Base-by-base conservation (phyloP, 148 eudicot genomes). In the Simmondsia chinensis region DNA sequence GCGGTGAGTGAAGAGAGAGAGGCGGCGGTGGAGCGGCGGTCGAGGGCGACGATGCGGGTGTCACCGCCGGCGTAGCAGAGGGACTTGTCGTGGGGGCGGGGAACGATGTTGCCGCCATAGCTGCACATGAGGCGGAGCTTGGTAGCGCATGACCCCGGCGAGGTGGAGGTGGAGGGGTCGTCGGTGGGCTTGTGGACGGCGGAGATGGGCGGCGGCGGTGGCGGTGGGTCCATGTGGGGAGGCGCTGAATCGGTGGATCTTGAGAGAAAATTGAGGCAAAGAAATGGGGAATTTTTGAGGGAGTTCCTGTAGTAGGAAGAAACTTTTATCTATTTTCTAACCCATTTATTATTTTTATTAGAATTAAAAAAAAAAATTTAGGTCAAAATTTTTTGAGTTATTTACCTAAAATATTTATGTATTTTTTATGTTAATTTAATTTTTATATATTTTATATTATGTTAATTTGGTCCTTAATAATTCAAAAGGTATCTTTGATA, bases 1-100 rank as follows among this genome's bases (percentile, higher is more conserved):
- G 64, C n/a, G 20, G 64, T 22, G 25, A 84, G 61, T 2, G 72
- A 8, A 10, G 84, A 14, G 59, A 75, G 41, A 8, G 76, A 44
- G 30, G 57, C 29, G 6, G 74, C 65, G 45, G 61, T 42, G 24
- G n/a, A n/a, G n/a, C 47, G 68, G 33, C 80, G 76, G 40, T 70
- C 65, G 7, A 89, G 39, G 50, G 82, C 66, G 30, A 84, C 63
- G 47, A 89, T 70, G 25, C 94, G 94, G 39, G 93, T 84, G 22
- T 89, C 97, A 7, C 97, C 97, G 57, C 87, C 87, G 60, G 70
- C 60, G 68, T 89, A 89, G 61, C 50, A 69, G 20, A 89, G 78
- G 16, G 80, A 50, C 33, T 76, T 84, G 61, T 61, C 61, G 63
- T 69, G 56, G 0, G 95, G 93, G n/a, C 88, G 87, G 1, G 93